Evolutionary conservation across 768 basidiomycete species (phyloP).

Genomic region (Mycena olivaceomarginata): DNA sequence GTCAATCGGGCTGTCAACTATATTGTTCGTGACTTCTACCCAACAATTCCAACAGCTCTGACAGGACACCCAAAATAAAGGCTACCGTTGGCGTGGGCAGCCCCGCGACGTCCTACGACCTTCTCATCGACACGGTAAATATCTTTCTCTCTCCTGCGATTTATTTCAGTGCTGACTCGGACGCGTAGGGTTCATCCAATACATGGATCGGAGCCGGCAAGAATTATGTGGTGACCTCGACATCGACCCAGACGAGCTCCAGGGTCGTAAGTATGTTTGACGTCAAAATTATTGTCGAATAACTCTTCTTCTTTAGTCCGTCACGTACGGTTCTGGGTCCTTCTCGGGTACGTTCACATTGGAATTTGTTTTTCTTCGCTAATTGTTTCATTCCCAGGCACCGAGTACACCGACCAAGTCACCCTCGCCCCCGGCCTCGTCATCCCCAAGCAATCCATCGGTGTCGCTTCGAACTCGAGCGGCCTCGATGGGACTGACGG

Average conservation of each 20-base stretch:
- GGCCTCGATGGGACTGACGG: conserved; percentile 65
- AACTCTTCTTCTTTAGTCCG: conserved; percentile 46
- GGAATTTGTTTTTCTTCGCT: no score
- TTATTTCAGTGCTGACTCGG: no score
- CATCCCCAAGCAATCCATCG: conserved; percentile 77
- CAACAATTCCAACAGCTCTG: neutral
- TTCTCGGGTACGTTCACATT: conserved; percentile 61
- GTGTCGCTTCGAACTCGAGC: conserved; percentile 67
- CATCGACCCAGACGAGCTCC: conserved; percentile 61
- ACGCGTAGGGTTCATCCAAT: conserved; percentile 59
- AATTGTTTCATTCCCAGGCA: conserved; percentile 41
- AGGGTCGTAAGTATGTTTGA: conserved; percentile 51
- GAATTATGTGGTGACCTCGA: no score
- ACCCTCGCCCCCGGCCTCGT: conserved; percentile 69
- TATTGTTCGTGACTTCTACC: conserved; percentile 36
- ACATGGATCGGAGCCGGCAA: conserved; percentile 74
- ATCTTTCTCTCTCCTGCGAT: no score
- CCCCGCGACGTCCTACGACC: conserved; percentile 67
- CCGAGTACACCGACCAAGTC: conserved; percentile 72
- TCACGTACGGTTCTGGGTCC: conserved; percentile 75
- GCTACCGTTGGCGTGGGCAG: conserved; percentile 71
- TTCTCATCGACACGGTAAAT: conserved; percentile 72
- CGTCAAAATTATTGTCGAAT: no score
- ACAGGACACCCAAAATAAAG: conserved; percentile 28
- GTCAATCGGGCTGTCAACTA: conserved; percentile 52